Evolutionary conservation across 257 asterid genomes (phyloP).

Genomic region (Ilex aquifolium): DNA sequence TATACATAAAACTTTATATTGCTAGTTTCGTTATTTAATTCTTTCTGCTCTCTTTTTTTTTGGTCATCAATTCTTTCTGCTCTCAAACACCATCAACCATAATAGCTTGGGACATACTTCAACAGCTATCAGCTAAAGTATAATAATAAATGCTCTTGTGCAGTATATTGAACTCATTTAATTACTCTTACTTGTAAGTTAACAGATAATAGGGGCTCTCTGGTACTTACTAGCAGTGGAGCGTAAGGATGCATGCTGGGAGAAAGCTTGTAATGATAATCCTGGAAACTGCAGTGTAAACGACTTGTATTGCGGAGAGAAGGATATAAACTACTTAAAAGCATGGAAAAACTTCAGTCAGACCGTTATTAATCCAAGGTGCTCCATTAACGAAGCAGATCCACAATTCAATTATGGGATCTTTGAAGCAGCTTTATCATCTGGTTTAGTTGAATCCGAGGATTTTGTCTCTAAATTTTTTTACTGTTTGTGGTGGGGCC

Average conservation of each 20-base stretch:
- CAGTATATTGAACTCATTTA: slow-evolving; percentile 3
- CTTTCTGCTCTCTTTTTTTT: too few species aligned
- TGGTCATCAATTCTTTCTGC: too few species aligned
- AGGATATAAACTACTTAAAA: slow-evolving; percentile 22
- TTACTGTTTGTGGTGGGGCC: slow-evolving; percentile 94
- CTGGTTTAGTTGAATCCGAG: slow-evolving; percentile 69
- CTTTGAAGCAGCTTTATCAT: slow-evolving; percentile 56
- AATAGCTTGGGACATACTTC: too few species aligned
- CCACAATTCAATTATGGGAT: slow-evolving; percentile 66
- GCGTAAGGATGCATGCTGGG: slow-evolving; percentile 88
- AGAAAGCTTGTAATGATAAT: slow-evolving; percentile 48
- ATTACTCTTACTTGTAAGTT: slow-evolving; percentile 11
- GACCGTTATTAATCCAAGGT: slow-evolving; percentile 47
- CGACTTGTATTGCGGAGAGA: slow-evolving; percentile 60
- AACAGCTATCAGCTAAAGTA: too few species aligned
- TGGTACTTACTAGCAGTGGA: slow-evolving; percentile 91
- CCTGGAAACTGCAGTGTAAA: slow-evolving; percentile 28
- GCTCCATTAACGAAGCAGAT: slow-evolving; percentile 35
- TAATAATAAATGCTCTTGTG: too few species aligned
- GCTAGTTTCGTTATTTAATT: too few species aligned
- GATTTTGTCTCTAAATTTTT: slow-evolving; percentile 57
- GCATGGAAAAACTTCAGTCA: slow-evolving; percentile 53
- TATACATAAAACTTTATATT: too few species aligned
- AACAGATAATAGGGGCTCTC: slow-evolving; percentile 82
- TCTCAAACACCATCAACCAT: too few species aligned